phyloP scores from a whole-genome alignment of 1,284 basidiomycete genomes.

The Apiotrichum gamsii region DNA sequence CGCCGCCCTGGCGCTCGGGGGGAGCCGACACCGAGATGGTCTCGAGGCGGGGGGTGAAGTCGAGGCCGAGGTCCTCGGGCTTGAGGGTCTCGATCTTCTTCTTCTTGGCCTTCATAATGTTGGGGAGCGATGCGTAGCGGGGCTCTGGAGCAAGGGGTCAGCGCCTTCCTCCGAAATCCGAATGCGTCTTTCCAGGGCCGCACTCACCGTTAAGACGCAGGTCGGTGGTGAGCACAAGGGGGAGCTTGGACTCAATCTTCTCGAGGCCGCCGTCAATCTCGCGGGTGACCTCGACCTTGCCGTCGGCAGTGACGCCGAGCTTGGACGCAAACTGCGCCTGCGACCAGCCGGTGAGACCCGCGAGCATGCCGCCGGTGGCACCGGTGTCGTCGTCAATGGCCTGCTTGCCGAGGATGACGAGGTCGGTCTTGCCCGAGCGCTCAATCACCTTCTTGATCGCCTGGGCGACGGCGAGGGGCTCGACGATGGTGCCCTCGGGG shows the following conservation, averaged over 20 bases:
- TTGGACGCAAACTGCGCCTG: slow-evolving; percentile 95
- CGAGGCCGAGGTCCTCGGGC: slow-evolving; percentile 66
- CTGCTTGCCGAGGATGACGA: slow-evolving; percentile 98
- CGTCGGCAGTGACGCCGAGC: slow-evolving; percentile 67
- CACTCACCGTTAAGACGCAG: slow-evolving; percentile 58
- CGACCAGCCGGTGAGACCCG: slow-evolving; percentile 83
- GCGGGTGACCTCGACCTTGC: slow-evolving; percentile 67
- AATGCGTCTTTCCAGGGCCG: neutral
- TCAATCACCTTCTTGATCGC: slow-evolving; percentile 78
- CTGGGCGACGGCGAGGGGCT: slow-evolving; percentile 45
- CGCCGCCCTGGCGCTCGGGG: slow-evolving; percentile 82
- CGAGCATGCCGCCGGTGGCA: slow-evolving; percentile 97
- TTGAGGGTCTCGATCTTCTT: slow-evolving; percentile 86
- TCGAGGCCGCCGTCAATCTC: slow-evolving; percentile 95
- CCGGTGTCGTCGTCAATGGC: slow-evolving; percentile 96
- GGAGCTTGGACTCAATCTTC: slow-evolving; percentile 72
- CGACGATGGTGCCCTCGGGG: slow-evolving; percentile 69
- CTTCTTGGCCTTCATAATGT: slow-evolving; percentile 99
- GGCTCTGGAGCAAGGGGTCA: slow-evolving; percentile 62
- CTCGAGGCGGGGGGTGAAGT: slow-evolving; percentile 66
- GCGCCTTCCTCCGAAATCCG: slow-evolving; percentile 23
- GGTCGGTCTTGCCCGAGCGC: slow-evolving; percentile 56
- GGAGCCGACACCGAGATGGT: slow-evolving; percentile 88
- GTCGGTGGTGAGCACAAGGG: slow-evolving; percentile 88
- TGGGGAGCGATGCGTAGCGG: slow-evolving; percentile 86